Evolutionary conservation across 305 asterid genomes (phyloP), one percentile per base, ranked within the genome.

Genomic region (Coffea humblotiana): DNA sequence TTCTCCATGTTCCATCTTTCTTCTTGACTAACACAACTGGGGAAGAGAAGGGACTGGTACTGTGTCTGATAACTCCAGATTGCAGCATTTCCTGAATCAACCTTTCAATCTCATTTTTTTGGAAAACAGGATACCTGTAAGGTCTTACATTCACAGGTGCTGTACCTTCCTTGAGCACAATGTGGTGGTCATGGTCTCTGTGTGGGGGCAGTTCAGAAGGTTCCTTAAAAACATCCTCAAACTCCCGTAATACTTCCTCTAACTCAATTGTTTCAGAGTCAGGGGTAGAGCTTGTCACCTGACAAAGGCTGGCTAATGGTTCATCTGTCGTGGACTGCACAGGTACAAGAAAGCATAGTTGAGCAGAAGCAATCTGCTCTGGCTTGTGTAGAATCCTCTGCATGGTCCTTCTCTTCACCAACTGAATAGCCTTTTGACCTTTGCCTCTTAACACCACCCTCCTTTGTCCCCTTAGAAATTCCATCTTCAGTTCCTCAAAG

Each of bases 371-470:
- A 0, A 52, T 1, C 0, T 15, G 21, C 0, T 52, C 21, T 1
- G 21, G 0, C 1, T 52, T 15, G 1, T 51, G 19, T 8, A 52
- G 19, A 2, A 15, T 15, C 19, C 6, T 52, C 5, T 14, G 60
- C 21, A 52, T 3, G 0, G 3, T 4, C 6, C 16, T 52, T 15
- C 7, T 15, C 0, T 16, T 4, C 1, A 15, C 23, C 21, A 52
- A 0, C 6, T 52, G 7, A 15, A 52, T 14, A 1, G 21, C 6
- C 0, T 52, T 0, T 2, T 52, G 21, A 0, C 4, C 16, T 4
- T 2, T 14, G 2, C 21, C 60, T 0, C 60, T 52, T 2, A 52
- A 15, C 0, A 52, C 60, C 21, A 52, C 23, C 2, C 60, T 52
- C 3, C 21, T 52, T 0, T 21, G 7, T 3, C 3, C 16, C 1